Evolutionary conservation across 2,329 filamentous ascomycete species (phyloP).

Genomic region (Leptographium flavum): DNA sequence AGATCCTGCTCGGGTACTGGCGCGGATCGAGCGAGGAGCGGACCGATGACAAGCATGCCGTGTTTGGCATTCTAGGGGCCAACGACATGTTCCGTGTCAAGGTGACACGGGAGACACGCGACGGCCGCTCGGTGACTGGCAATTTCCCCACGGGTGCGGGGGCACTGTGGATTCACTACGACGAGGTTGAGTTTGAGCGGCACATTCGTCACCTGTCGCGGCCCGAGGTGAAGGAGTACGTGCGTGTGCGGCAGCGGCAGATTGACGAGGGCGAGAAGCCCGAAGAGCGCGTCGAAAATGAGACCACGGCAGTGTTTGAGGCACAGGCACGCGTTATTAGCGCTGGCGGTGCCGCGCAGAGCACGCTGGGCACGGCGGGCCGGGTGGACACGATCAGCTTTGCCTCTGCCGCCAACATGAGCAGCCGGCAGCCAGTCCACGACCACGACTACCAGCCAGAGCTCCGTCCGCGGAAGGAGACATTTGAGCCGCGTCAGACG

Average conservation of each 20-base stretch:
- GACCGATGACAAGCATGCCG: conserved; percentile 40
- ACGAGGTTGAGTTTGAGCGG: conserved; percentile 44
- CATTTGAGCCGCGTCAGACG: conserved; percentile 27
- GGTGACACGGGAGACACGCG: conserved; percentile 43
- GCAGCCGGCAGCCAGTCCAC: conserved; percentile 5
- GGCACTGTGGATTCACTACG: conserved; percentile 47
- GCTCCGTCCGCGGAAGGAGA: conserved; percentile 7
- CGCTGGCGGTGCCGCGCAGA: conserved; percentile 10
- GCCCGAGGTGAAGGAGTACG: conserved; percentile 49
- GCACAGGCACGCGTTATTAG: conserved; percentile 22
- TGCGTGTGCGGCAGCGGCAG: conserved; percentile 44
- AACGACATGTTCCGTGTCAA: conserved; percentile 54
- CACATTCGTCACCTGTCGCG: conserved; percentile 37
- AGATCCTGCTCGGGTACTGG: conserved; percentile 47
- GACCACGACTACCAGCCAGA: conserved; percentile 5
- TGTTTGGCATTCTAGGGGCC: conserved; percentile 46
- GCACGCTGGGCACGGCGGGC: conserved; percentile 11
- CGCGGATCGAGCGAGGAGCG: conserved; percentile 33
- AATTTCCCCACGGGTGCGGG: conserved; percentile 48
- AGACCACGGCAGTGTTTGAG: conserved; percentile 34
- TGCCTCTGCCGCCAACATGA: conserved; percentile 9
- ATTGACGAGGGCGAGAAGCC: conserved; percentile 37
- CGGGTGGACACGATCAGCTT: conserved; percentile 11
- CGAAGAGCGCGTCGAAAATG: conserved; percentile 34
- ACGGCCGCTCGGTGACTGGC: conserved; percentile 41